phyloP scores from a whole-genome alignment of 768 basidiomycete genomes.

The Brasilioporus rufonigricans region DNA sequence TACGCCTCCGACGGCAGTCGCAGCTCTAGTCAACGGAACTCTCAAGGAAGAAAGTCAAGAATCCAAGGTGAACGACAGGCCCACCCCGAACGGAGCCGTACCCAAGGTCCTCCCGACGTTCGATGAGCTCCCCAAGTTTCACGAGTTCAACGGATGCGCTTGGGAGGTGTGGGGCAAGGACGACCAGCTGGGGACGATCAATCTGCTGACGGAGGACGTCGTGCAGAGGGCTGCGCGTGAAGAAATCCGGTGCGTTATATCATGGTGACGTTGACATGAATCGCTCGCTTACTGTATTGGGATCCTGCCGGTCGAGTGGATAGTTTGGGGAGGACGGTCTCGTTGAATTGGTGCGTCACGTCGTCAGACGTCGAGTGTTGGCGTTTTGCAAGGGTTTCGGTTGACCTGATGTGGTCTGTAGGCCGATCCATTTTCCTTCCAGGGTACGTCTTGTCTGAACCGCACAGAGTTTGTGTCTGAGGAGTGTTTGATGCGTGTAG shows the following conservation, averaged over 20 bases:
- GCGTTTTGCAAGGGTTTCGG: not conserved
- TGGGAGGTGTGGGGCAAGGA: constrained; percentile 68
- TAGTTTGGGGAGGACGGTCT: constrained; percentile 54
- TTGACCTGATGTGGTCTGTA: constrained; percentile 20
- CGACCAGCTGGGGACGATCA: constrained; percentile 67
- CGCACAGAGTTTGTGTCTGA: not conserved
- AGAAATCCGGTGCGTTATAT: constrained; percentile 50
- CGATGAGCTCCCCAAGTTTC: constrained; percentile 46
- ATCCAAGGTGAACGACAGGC: not conserved
- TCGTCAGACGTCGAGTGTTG: not conserved
- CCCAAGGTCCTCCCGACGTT: constrained; percentile 40
- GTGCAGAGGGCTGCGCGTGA: constrained; percentile 55
- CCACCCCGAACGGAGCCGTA: no score
- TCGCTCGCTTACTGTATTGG: not conserved
- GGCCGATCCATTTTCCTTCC: constrained; percentile 67
- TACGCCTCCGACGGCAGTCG: not conserved
- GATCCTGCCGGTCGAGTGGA: not conserved
- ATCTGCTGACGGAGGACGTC: constrained; percentile 60
- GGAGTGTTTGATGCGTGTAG: constrained; percentile 31
- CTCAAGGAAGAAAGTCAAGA: not conserved
- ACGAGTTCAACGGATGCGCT: constrained; percentile 53
- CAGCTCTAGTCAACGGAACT: not conserved
- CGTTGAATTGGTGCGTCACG: constrained; percentile 56
- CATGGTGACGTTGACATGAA: not conserved
- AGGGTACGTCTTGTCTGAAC: constrained; percentile 39